Percentiles rank a stretch among this genome's conserved stretches.
Evolutionary conservation across 176 grass and related monocot species (phyloP).

Genomic region (Zizania latifolia): DNA sequence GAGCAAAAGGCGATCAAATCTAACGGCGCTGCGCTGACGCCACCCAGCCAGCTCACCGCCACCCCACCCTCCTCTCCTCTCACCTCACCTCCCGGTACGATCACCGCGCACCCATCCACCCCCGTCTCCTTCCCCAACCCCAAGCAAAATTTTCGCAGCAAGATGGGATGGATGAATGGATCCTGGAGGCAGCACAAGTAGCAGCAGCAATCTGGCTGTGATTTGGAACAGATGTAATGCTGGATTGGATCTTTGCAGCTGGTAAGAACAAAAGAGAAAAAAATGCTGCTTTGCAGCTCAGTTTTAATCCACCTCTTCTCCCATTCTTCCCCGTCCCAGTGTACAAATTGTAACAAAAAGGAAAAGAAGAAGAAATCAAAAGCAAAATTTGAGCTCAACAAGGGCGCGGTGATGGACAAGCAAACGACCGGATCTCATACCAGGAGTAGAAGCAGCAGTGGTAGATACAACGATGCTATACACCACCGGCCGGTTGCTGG

Average conservation of each 20-base stretch:
- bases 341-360: constrained; percentile 13
- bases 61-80: neutral
- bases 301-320: constrained; percentile 1
- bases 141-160: neutral
- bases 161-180: neutral
- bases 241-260: constrained; percentile 27
- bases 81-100: no score
- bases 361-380: neutral
- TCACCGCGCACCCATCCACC: neutral
- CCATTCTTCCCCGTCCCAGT: neutral
- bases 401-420: constrained; percentile 5
- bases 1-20: constrained; percentile 33
- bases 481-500: neutral
- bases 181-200: neutral
- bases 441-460: neutral
- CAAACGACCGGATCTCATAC: constrained; percentile 34
- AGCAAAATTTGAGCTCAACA: constrained; percentile 38
- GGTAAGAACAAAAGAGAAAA: neutral
- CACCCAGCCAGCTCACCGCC: constrained; percentile 44
- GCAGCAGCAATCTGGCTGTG: neutral
- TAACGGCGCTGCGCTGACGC: constrained; percentile 22
- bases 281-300: constrained; percentile 37
- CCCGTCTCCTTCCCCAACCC: neutral
- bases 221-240: neutral
- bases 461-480: constrained; percentile 50